Evolutionary conservation across 179 eudicot species (phyloP).

Genomic region (Drosera spatulata): DNA sequence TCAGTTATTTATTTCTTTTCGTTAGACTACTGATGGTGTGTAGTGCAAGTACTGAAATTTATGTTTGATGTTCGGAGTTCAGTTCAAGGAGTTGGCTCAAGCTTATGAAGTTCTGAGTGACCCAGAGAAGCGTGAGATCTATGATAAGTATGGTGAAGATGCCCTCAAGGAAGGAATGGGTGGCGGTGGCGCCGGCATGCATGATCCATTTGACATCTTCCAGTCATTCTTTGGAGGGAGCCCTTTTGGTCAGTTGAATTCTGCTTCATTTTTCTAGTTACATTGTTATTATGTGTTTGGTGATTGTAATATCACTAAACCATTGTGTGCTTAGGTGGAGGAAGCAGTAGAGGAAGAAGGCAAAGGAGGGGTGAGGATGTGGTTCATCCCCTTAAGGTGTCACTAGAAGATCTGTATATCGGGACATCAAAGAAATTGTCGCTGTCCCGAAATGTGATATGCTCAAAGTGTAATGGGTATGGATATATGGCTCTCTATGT

Average conservation of each 20-base stretch:
- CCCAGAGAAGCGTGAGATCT: conserved; percentile 31
- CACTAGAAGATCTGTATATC: conserved; percentile 25
- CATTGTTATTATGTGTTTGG: not conserved
- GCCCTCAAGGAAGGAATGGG: conserved; percentile 21
- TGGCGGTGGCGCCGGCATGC: conserved; percentile 26
- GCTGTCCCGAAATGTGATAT: conserved; percentile 30
- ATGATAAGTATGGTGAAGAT: conserved; percentile 22
- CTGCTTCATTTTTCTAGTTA: not conserved
- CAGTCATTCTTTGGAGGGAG: conserved; percentile 30
- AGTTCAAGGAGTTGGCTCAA: conserved; percentile 37
- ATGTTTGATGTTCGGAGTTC: not conserved
- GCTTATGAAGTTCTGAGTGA: conserved; percentile 33
- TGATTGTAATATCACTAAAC: too few species aligned
- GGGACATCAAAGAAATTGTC: conserved; percentile 35
- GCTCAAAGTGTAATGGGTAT: conserved; percentile 39
- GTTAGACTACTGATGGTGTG: too few species aligned
- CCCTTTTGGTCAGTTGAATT: conserved; percentile 15
- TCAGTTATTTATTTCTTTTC: too few species aligned
- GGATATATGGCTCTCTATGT: not conserved
- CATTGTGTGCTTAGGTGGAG: conserved; percentile 14
- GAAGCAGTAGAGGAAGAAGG: conserved; percentile 28
- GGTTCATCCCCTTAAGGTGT: conserved; percentile 24
- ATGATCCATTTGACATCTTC: conserved; percentile 35
- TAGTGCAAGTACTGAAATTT: not conserved
- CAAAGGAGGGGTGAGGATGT: conserved; percentile 38